Percentiles rank a stretch among this genome's conserved stretches.
Conservation (phyloP, 345 rosid species). For the Salix udensis region DNA sequence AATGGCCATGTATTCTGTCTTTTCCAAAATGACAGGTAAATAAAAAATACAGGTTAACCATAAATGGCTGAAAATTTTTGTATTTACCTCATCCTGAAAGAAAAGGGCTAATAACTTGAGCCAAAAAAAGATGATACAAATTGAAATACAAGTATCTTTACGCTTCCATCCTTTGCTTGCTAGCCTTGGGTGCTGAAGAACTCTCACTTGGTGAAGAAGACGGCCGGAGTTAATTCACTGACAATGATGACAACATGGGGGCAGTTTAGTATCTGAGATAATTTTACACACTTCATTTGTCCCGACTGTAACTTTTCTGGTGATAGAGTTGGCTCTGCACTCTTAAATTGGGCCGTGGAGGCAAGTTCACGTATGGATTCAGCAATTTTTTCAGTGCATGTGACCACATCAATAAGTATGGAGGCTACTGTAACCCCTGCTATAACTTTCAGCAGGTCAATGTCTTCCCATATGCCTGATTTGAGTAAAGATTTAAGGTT, state of each 20-base stretch:
- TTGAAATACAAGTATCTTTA: background rate
- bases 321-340: constrained; percentile 15
- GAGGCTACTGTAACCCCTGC: constrained; percentile 50
- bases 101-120: background rate
- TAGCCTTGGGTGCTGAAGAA: background rate
- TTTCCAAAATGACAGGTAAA: background rate
- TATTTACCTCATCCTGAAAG: background rate
- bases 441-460: constrained; percentile 34
- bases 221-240: background rate
- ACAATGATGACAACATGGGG: constrained; percentile 14
- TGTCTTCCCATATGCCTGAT: constrained; percentile 40
- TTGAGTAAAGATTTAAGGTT: constrained; percentile 42
- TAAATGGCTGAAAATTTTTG: background rate
- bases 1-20: background rate
- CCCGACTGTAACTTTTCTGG: constrained; percentile 25
- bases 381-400: constrained; percentile 45
- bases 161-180: background rate
- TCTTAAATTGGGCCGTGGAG: constrained; percentile 42
- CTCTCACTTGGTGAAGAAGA: background rate
- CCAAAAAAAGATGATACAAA: background rate
- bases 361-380: constrained; percentile 55
- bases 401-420: constrained; percentile 46
- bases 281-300: background rate
- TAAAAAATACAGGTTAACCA: background rate
- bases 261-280: background rate